phyloP scores from a whole-genome alignment of 805 yeast species.

The Suhomyces sp. region DNA sequence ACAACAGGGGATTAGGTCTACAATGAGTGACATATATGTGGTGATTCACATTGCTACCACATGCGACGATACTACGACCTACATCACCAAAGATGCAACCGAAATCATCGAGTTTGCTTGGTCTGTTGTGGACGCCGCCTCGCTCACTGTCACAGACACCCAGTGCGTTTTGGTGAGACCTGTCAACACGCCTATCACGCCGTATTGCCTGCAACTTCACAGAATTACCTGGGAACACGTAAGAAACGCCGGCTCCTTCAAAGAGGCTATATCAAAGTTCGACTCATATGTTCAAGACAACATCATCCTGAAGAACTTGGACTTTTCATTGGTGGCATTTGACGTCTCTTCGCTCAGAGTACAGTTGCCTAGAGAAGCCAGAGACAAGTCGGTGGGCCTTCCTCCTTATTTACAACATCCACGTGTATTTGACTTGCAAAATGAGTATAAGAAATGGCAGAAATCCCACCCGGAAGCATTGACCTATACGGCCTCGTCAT shows the following conservation, averaged over 20 bases:
- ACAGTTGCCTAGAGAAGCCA: constrained; percentile 74
- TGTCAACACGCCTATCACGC: constrained; percentile 61
- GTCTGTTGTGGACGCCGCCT: constrained; percentile 54
- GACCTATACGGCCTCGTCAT: constrained; percentile 31
- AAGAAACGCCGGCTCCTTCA: constrained; percentile 54
- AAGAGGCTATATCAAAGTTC: constrained; percentile 57
- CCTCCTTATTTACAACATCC: constrained; percentile 78
- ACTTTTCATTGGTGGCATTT: constrained; percentile 64
- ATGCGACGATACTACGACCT: constrained; percentile 59
- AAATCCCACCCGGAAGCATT: constrained; percentile 51
- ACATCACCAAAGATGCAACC: constrained; percentile 62
- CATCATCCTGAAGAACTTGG: constrained; percentile 39
- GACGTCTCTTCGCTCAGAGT: constrained; percentile 73
- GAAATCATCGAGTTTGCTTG: constrained; percentile 70
- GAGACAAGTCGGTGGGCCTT: constrained; percentile 66
- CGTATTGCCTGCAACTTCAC: constrained; percentile 50
- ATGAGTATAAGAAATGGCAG: constrained; percentile 74
- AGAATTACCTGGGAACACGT: constrained; percentile 61
- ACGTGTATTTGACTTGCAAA: constrained; percentile 67
- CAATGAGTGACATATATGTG: constrained; percentile 55
- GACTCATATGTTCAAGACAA: constrained; percentile 48
- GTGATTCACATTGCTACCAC: constrained; percentile 63
- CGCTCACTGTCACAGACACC: constrained; percentile 41
- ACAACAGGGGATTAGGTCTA: neutral
- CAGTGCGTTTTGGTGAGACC: constrained; percentile 57